Evolutionary conservation across 306 rosid genomes (phyloP).

Genomic region (Phaseolus lunatus): DNA sequence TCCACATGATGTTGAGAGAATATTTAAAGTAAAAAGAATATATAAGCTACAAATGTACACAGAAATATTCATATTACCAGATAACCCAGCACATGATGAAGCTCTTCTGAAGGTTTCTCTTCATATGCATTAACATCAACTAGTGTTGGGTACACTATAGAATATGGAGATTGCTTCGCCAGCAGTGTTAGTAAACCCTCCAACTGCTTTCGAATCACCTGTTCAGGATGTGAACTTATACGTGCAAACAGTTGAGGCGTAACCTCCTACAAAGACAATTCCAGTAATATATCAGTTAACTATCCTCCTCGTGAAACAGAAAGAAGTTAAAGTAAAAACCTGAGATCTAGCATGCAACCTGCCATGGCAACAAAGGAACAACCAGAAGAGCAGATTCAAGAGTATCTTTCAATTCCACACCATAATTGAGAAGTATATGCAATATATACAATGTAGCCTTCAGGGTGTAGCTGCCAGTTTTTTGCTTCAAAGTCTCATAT

Average conservation of each 20-base stretch:
- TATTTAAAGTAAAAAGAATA: constrained; percentile 14
- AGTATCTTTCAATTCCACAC: constrained; percentile 82
- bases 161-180: constrained; percentile 93
- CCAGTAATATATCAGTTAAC: constrained; percentile 38
- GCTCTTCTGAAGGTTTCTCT: constrained; percentile 93
- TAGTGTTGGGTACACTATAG: constrained; percentile 89
- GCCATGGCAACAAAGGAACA: constrained; percentile 95
- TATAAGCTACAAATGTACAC: constrained; percentile 35
- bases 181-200: constrained; percentile 89
- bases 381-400: constrained; percentile 70
- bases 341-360: constrained; percentile 64
- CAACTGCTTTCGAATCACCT: constrained; percentile 82
- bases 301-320: constrained; percentile 31
- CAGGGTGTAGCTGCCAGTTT: constrained; percentile 79
- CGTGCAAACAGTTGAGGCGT: constrained; percentile 93
- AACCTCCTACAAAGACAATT: constrained; percentile 74
- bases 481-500: constrained; percentile 67
- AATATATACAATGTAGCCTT: constrained; percentile 86
- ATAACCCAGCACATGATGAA: constrained; percentile 80
- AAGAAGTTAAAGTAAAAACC: constrained; percentile 30
- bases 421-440: constrained; percentile 93
- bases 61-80: constrained; percentile 70
- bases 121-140: constrained; percentile 89
- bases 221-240: constrained; percentile 89
- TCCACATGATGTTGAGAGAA: constrained; percentile 33